Evolutionary conservation across 106 monocot genomes (phyloP).

Genomic region (Acorus calamus): DNA sequence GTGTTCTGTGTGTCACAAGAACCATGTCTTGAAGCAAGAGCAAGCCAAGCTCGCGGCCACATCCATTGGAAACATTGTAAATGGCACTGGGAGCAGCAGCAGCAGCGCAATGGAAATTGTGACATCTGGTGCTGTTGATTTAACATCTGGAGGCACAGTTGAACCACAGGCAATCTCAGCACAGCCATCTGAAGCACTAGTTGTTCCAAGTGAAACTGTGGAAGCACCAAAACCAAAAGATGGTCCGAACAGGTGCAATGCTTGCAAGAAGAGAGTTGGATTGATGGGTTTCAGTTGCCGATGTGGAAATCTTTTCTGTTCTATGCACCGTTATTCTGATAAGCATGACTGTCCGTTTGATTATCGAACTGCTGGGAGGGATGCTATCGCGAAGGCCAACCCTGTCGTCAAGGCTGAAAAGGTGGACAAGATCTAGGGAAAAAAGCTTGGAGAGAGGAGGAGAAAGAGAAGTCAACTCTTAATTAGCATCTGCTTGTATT

Average conservation of each 20-base stretch:
- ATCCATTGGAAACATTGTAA: slow-evolving; percentile 33
- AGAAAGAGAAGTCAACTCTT: not conserved
- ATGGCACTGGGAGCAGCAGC: slow-evolving; percentile 1
- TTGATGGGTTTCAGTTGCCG: slow-evolving; percentile 40
- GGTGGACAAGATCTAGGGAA: slow-evolving; percentile 36
- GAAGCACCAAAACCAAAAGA: too few relatives aligned
- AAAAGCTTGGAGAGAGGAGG: not conserved
- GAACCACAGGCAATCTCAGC: too few relatives aligned
- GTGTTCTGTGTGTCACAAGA: slow-evolving; percentile 65
- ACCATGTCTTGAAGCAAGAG: slow-evolving; percentile 29
- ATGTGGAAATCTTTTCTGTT: slow-evolving; percentile 31
- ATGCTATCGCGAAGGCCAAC: slow-evolving; percentile 36
- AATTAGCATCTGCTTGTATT: slow-evolving; percentile 1
- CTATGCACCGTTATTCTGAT: slow-evolving; percentile 37
- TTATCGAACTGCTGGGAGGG: slow-evolving; percentile 21
- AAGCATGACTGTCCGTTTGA: slow-evolving; percentile 39
- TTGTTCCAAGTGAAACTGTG: too few relatives aligned
- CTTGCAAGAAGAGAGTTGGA: slow-evolving; percentile 40
- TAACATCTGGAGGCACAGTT: too few relatives aligned
- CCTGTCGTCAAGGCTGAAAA: slow-evolving; percentile 49
- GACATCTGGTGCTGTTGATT: too few relatives aligned
- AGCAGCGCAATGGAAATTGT: not conserved
- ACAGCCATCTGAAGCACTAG: too few relatives aligned
- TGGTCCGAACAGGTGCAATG: slow-evolving; percentile 22
- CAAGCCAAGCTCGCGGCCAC: slow-evolving; percentile 22